phyloP scores from a whole-genome alignment of 2,329 filamentous ascomycete species.

The Clarireedia homoeocarpa region DNA sequence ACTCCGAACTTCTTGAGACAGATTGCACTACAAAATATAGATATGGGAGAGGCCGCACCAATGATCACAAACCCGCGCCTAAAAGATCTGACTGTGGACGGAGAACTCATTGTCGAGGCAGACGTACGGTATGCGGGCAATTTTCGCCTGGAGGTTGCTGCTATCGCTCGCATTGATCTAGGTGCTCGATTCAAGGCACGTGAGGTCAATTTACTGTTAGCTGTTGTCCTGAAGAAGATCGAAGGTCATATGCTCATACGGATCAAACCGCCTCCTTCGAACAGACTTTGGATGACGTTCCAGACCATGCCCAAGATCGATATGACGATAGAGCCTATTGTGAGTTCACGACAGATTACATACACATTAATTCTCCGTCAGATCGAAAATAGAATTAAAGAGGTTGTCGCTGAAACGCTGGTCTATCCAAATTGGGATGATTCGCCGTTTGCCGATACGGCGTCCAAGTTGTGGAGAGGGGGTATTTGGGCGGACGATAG shows the following conservation, averaged over 20 bases:
- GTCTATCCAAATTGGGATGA: conserved; percentile 97
- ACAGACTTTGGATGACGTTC: conserved; percentile 93
- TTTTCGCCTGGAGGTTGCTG: conserved; percentile 81
- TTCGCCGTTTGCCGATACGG: conserved; percentile 79
- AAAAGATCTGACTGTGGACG: conserved; percentile 84
- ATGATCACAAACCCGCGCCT: conserved; percentile 83
- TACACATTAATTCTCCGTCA: conserved; percentile 86
- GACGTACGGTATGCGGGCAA: conserved; percentile 86
- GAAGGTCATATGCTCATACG: conserved; percentile 80
- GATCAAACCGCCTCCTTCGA: conserved; percentile 91
- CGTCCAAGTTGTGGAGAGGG: conserved; percentile 70
- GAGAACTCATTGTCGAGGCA: conserved; percentile 78
- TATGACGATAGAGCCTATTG: conserved; percentile 89
- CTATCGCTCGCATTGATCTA: conserved; percentile 87
- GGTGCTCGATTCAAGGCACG: conserved; percentile 81
- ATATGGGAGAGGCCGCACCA: conserved; percentile 80
- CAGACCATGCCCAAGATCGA: conserved; percentile 91
- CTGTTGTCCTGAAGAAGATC: conserved; percentile 74
- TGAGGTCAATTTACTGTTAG: conserved; percentile 82
- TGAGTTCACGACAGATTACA: conserved; percentile 91
- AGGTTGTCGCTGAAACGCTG: conserved; percentile 85
- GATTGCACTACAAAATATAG: conserved; percentile 73
- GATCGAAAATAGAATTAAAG: conserved; percentile 91
- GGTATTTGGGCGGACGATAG: conserved; percentile 66
- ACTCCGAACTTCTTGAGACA: conserved; percentile 84